These are phyloP conservation scores for Iris pallida DNA, from an alignment of 116 monocot species.

Conservation along the genomic window DNA sequence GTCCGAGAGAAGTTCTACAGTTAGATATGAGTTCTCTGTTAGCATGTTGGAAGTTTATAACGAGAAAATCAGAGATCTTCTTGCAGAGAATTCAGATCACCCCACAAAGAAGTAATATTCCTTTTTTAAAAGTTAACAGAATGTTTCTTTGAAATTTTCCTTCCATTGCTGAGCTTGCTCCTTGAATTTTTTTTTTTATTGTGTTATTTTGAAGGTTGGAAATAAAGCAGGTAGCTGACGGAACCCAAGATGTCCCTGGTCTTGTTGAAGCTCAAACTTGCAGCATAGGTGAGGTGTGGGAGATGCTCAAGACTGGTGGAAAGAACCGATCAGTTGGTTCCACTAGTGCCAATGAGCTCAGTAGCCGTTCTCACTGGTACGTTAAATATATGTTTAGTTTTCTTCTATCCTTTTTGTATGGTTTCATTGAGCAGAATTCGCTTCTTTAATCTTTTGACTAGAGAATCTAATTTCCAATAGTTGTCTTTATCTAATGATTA, in stretches of 20 bases:
- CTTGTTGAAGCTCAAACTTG: slow-evolving; percentile 51
- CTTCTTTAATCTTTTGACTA: background rate
- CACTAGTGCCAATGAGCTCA: slow-evolving; percentile 76
- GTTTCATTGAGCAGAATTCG: background rate
- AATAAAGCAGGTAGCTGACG: slow-evolving; percentile 73
- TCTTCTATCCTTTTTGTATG: background rate
- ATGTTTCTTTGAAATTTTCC: background rate
- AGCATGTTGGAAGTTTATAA: slow-evolving; percentile 93
- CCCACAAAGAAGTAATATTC: slow-evolving; percentile 17
- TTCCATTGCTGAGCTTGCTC: background rate
- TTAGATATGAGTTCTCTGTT: slow-evolving; percentile 59
- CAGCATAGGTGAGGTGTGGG: slow-evolving; percentile 61
- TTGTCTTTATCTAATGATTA: no score
- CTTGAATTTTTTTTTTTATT: background rate
- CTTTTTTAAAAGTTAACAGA: background rate
- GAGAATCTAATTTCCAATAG: background rate
- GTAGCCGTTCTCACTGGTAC: slow-evolving; percentile 88
- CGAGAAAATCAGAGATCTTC: slow-evolving; percentile 77
- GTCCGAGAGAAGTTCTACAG: slow-evolving; percentile 25
- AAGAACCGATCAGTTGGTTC: slow-evolving; percentile 75
- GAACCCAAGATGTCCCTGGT: slow-evolving; percentile 78
- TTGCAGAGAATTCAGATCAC: slow-evolving; percentile 38
- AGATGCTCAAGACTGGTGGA: slow-evolving; percentile 50
- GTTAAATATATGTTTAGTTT: background rate
- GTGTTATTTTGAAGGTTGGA: slow-evolving; percentile 53